Evolutionary conservation across 768 basidiomycete genomes (phyloP).

Genomic region (Hygrocybe punicea): DNA sequence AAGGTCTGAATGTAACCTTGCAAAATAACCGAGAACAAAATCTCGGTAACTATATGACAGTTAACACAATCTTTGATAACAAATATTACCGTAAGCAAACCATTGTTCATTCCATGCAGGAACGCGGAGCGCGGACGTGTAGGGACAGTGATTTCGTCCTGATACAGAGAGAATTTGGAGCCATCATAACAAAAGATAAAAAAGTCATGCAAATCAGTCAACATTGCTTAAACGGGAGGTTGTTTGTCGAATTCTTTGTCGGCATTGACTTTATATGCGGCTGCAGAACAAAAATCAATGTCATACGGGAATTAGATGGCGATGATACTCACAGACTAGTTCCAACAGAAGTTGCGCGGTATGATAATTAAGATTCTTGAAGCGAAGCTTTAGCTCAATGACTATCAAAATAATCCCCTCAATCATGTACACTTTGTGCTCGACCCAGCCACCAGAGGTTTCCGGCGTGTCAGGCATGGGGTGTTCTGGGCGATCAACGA

Average conservation of each 20-base stretch:
- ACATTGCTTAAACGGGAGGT: conserved; percentile 3
- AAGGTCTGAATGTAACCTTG: conserved; percentile 4
- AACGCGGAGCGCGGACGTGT: neutral
- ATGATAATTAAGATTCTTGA: neutral
- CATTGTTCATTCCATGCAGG: conserved; percentile 2
- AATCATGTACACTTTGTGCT: conserved; percentile 8
- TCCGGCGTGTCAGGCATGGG: conserved; percentile 7
- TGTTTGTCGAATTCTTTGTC: conserved; percentile 2
- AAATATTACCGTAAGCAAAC: conserved; percentile 2
- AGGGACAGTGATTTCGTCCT: conserved; percentile 3
- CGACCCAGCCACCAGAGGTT: conserved; percentile 5
- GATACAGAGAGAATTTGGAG: neutral
- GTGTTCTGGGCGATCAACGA: conserved; percentile 1
- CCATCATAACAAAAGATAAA: conserved; percentile 2
- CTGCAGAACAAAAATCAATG: conserved; percentile 3
- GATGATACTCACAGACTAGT: conserved; percentile 3
- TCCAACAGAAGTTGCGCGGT: conserved; percentile 5
- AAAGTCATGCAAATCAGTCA: conserved; percentile 3
- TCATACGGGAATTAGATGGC: neutral
- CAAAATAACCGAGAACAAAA: conserved; percentile 4
- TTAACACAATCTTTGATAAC: neutral
- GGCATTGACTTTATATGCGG: conserved; percentile 1
- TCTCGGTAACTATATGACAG: conserved; percentile 2
- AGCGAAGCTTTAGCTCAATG: conserved; percentile 6
- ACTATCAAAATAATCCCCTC: conserved; percentile 6